Base-by-base conservation (phyloP, 2,329 filamentous ascomycete genomes). In the Fusarium tjaetaba region DNA sequence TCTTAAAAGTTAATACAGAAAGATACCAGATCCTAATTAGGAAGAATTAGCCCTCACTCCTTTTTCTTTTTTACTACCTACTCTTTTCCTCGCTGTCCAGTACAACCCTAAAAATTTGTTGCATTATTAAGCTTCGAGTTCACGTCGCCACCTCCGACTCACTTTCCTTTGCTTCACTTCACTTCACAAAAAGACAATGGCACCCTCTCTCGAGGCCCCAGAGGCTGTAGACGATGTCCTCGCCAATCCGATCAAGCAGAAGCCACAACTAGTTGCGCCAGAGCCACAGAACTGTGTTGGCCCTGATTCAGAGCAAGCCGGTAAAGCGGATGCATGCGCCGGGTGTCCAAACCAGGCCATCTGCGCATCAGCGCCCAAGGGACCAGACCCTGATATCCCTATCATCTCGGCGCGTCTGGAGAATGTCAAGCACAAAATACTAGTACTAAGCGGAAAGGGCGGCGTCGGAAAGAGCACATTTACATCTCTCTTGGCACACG, bases 201-300 rank as follows among this genome's bases (percentile, higher is more conserved):
- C 94, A 61, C 94, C 94, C 24, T 94, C 93, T 30, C 85, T 97
- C 49, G 93, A 97, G 84, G 90, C 92, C 77, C 88, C 92, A 56
- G 88, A 89, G 61, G 81, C 88, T 43, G 86, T 91, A 58, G 87
- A 91, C 71, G 91, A 94, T 66, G 92, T 95, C 71, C 86, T 97
- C 75, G 86, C 90, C 75, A 92, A 94, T 79, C 93, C 94, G 13
- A 86, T 95, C 64, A 95, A 95, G 82, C 86, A 89, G 62, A 92
- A 93, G 58, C 95, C 96, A 3, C 88, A 94, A 72, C 92, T 99
- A 61, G 93, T 98, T 72, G 96, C 96, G 26, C 96, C 96, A 45
- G 95, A 98, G 81, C 96, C 96, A 85, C 95, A 98, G 83, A 95
- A 98, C 86, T 99, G 96, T 80, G 96, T 96, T 7, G 96, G 96